These are phyloP conservation scores for Canavalia gladiata DNA, from an alignment of 306 rosid species.

Conservation along the genomic window DNA sequence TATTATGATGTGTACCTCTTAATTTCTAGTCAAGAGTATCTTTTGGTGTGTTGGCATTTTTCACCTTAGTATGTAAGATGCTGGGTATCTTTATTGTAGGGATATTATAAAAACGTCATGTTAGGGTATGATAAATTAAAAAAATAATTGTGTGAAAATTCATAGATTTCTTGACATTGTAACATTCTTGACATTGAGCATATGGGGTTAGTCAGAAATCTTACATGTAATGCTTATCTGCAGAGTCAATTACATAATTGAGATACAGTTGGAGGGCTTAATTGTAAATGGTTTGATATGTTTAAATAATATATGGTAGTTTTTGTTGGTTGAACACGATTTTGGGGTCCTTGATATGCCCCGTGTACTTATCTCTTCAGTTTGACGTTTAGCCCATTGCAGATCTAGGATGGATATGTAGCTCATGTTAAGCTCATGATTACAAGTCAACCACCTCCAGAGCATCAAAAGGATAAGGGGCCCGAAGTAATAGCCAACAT, in stretches of 20 bases:
- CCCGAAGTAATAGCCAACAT: conserved; percentile 27
- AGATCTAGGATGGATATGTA: conserved; percentile 49
- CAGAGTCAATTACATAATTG: neutral
- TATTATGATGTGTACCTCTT: neutral
- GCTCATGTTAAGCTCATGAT: conserved; percentile 39
- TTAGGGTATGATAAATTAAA: neutral
- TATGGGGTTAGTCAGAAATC: neutral
- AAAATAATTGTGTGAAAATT: neutral
- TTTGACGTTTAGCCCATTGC: conserved; percentile 46
- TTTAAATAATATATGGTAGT: neutral
- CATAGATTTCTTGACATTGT: neutral
- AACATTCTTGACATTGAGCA: neutral
- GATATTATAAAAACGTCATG: neutral
- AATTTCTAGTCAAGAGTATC: neutral
- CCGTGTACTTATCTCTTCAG: neutral
- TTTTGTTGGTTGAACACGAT: conserved; percentile 16
- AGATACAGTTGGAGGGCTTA: neutral
- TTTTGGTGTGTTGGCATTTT: neutral
- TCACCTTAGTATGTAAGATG: conserved; percentile 2
- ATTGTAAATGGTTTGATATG: conserved; percentile 24
- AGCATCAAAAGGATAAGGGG: conserved; percentile 37
- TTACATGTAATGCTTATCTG: neutral
- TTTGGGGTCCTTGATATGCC: conserved; percentile 36
- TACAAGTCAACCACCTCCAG: conserved; percentile 38
- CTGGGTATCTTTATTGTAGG: neutral